Base-by-base conservation (phyloP, 495 filamentous ascomycete genomes). In the Penicillium odoratum region DNA sequence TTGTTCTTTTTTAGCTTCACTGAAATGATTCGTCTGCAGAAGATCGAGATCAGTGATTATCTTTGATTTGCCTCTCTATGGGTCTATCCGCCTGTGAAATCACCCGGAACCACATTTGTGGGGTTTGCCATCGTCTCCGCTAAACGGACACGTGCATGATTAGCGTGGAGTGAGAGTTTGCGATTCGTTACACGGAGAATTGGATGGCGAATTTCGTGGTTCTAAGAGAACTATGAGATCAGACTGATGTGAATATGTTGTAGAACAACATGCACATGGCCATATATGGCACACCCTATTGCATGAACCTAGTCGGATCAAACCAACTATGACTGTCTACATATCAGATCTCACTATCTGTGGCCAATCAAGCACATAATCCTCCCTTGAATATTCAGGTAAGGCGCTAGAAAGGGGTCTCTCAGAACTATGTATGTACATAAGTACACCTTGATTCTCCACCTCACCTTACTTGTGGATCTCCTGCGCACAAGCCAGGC, bases 151-250 rank as follows among this genome's bases (percentile, higher is more conserved):
- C 13, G 40, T 53, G 56, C 51, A 54, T 13, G 51, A 47, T 31
- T 49, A 50, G 36, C 51, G 26, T 21, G 25, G 21, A 21, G 21
- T 21, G 21, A 21, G 21, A 21, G 21, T 21, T 1, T 21, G 21
- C 21, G 53, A 53, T 58, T 30, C 46, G 48, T 29, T 34, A 53
- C 25, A 31, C 34, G 50, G 44, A 53, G 15, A 40, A 40, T 16
- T 40, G 5, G 10, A 40, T 33, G 31, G 31, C 38, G 5, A 16
- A 26, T 9, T 26, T 10, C 25, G 45, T 15, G 13, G 15, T 15
- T 47, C 28, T 29, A 21, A 11, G 9, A 34, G 8, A 13, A 1
- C 30, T 48, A 28, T 31, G n/a, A 56, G 49, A 53, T 53, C 56
- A 50, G 48, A 34, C 21, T 50, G 26, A 47, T 26, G 26, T 13